Evolutionary conservation across 768 basidiomycete species (phyloP).

Genomic region (Suillus alpinus): DNA sequence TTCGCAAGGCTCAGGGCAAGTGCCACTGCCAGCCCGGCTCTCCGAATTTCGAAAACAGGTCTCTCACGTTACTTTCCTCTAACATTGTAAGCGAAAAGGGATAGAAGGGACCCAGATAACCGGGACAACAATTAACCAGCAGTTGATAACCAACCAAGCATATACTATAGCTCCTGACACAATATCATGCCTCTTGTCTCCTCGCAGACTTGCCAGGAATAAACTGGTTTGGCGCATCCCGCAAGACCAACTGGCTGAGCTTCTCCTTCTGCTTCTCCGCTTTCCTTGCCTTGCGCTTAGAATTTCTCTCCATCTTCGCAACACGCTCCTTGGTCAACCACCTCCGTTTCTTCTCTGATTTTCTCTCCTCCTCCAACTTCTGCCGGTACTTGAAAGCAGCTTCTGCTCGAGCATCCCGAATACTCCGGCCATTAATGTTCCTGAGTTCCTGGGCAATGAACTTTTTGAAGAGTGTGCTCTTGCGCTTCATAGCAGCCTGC

Average conservation of each 20-base stretch:
- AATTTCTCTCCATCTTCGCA: slow-evolving; percentile 35
- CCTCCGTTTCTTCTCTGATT: slow-evolving; percentile 58
- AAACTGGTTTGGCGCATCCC: slow-evolving; percentile 57
- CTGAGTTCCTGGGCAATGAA: slow-evolving; percentile 53
- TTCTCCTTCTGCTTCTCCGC: slow-evolving; percentile 51
- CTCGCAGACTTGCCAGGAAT: slow-evolving; percentile 36
- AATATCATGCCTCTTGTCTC: slow-evolving; percentile 3
- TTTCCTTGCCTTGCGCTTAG: slow-evolving; percentile 42
- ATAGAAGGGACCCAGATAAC: not conserved
- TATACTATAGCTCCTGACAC: not conserved
- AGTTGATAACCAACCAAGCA: not conserved
- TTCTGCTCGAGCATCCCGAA: slow-evolving; percentile 65
- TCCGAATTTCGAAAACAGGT: not conserved
- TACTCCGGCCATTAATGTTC: slow-evolving; percentile 57
- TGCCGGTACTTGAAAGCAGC: slow-evolving; percentile 73
- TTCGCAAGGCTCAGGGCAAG: not conserved
- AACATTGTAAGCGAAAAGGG: not conserved
- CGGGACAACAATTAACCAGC: not conserved
- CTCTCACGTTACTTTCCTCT: not conserved
- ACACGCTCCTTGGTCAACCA: slow-evolving; percentile 39
- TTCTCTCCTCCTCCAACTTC: slow-evolving; percentile 53
- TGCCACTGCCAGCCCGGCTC: not conserved
- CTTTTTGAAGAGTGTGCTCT: slow-evolving; percentile 48
- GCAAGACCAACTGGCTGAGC: slow-evolving; percentile 47
- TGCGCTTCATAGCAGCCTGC: slow-evolving; percentile 52